These are phyloP conservation scores for Vigna radiata DNA, from an alignment of 306 rosid species.

Conservation along the genomic window DNA sequence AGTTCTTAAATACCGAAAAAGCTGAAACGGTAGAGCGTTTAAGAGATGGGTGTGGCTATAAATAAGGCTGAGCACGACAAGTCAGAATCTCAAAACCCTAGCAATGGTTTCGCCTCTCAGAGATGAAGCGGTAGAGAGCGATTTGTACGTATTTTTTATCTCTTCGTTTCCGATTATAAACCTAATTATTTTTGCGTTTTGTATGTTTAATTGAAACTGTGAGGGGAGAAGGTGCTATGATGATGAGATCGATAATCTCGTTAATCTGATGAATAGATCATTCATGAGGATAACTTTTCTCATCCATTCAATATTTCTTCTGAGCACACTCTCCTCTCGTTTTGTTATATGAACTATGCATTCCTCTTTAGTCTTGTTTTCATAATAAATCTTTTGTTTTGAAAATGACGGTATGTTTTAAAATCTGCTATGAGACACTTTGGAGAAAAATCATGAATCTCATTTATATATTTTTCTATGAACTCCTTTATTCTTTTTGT, in stretches of 20 bases:
- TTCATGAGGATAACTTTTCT: constrained; percentile 38
- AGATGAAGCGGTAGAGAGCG: neutral
- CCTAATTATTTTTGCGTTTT: neutral
- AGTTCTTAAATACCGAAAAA: neutral
- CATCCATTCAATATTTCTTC: constrained; percentile 40
- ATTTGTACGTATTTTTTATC: neutral
- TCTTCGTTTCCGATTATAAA: neutral
- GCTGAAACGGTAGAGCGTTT: neutral
- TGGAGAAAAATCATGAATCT: too few relatives aligned
- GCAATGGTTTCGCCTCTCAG: neutral
- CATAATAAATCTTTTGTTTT: too few relatives aligned
- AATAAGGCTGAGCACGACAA: neutral
- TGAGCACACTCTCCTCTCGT: constrained; percentile 5
- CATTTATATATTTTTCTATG: too few relatives aligned
- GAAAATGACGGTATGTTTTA: too few relatives aligned
- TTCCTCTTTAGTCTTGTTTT: too few relatives aligned
- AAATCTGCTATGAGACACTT: too few relatives aligned
- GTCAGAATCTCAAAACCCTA: neutral
- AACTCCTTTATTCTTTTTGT: too few relatives aligned
- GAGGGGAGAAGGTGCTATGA: constrained; percentile 30
- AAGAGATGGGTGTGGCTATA: neutral
- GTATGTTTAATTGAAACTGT: neutral
- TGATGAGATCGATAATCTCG: constrained; percentile 23
- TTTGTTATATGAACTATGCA: too few relatives aligned
- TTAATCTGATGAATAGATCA: constrained; percentile 4